Evolutionary conservation across 495 filamentous ascomycete species (phyloP).

Genomic region (Pseudomonodictys pantanalensis): DNA sequence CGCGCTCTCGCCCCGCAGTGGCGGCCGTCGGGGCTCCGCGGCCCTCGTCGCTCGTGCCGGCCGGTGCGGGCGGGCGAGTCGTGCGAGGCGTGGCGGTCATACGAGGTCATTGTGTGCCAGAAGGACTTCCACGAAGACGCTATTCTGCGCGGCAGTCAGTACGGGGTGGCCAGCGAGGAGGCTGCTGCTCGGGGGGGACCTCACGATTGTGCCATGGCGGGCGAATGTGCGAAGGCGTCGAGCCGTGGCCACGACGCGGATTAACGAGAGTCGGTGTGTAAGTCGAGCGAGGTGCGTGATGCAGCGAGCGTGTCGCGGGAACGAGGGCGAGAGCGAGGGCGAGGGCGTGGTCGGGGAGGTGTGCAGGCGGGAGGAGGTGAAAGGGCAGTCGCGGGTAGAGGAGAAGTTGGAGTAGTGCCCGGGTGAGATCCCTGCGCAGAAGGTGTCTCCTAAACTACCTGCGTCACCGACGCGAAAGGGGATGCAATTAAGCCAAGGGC

Average conservation of each 20-base stretch:
- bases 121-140: conserved; percentile 69
- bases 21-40: too few relatives aligned
- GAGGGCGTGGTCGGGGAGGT: not conserved
- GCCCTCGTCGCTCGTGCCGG: too few relatives aligned
- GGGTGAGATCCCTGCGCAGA: conserved; percentile 10
- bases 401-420: conserved; percentile 7
- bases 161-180: not conserved
- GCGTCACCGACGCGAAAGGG: conserved; percentile 9
- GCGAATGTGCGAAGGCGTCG: too few relatives aligned
- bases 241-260: not conserved
- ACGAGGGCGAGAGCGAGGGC: not conserved
- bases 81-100: conserved; percentile 47
- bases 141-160: conserved; percentile 47
- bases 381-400: not conserved
- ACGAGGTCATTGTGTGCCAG: conserved; percentile 90
- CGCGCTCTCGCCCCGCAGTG: too few relatives aligned
- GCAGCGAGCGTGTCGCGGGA: not conserved
- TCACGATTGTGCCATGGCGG: conserved; percentile 32
- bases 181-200: conserved; percentile 14
- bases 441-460: conserved; percentile 9
- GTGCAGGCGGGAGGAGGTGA: not conserved
- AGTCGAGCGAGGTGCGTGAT: not conserved
- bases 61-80: conserved; percentile 46
- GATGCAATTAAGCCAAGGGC: conserved; percentile 20
- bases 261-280: not conserved